Evolutionary conservation across 2,329 filamentous ascomycete genomes (phyloP).

Genomic region (Pseudopithomyces maydicus): DNA sequence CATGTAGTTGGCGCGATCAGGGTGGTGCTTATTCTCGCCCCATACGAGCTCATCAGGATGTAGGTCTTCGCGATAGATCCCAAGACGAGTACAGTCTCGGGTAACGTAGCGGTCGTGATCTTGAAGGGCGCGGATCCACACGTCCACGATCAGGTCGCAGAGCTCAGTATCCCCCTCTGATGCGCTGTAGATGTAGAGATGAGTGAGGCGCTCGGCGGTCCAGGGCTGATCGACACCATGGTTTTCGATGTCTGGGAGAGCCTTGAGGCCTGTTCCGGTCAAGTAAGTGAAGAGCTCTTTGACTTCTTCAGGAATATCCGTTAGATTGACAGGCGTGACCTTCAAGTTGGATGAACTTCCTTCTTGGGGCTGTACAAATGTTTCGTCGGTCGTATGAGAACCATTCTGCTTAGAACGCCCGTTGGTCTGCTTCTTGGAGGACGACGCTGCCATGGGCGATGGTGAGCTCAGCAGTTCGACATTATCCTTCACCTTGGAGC

Average conservation of each 20-base stretch:
- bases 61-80: background rate
- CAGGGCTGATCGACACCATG: conserved; percentile 16
- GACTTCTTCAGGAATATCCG: conserved; percentile 2
- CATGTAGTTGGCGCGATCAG: conserved; percentile 6
- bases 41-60: conserved; percentile 12
- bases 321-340: background rate
- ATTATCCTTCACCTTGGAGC: background rate
- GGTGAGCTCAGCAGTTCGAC: background rate
- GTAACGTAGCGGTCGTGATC: conserved; percentile 8
- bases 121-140: conserved; percentile 42
- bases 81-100: too few species aligned
- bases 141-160: conserved; percentile 39
- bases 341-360: background rate
- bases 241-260: conserved; percentile 21
- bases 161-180: conserved; percentile 15
- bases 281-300: conserved; percentile 9
- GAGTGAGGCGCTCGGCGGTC: conserved; percentile 21
- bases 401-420: background rate
- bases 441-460: background rate
- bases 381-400: background rate
- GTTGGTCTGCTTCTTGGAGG: background rate
- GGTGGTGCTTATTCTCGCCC: conserved; percentile 20
- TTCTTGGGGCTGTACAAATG: background rate
- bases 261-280: conserved; percentile 9
- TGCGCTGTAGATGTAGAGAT: conserved; percentile 35